Evolutionary conservation across 768 basidiomycete species (phyloP), one percentile per base, ranked within the genome.

Genomic region (Hypsizygus marmoreus): DNA sequence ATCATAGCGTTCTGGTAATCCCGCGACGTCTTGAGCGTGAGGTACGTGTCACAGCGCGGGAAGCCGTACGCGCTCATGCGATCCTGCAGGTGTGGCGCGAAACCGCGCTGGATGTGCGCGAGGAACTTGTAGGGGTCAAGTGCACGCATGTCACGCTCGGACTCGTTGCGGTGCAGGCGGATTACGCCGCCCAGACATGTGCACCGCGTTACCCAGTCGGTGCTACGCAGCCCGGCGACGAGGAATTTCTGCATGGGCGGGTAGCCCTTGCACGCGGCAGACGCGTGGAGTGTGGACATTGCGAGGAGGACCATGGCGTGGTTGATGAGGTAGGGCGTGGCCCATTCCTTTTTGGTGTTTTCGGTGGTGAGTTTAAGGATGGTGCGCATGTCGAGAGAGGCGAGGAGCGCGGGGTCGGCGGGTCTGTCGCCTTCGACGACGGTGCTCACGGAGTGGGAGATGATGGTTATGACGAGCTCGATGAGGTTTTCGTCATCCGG

Each of bases 1-100:
- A 81, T 68, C 75, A 86, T 79, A 7, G 80, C 81, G 2, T 65
- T 63, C 45, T 80, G 77, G 55, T 73, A 79, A 3, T 80, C 76
- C 3, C 37, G 30, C 6, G 72, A 53, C 11, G 71, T 69, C 9
- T 53, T 49, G 40, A 80, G 58, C 0, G 72, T 76, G 12, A 79
- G 45, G 28, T 59, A 71, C 2, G 70, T 69, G 35, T 87, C 85
- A 57, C 75, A 76, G 16, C 66, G 64, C 17, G 52, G 57, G 14
- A 60, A 47, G 0, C 81, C 82, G 49, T 83, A 85, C 45, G 69
- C 61, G 54, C 70, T 59, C 49, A 82, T 56, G 43, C 76, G 58
- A 14, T 79, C 71, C 9, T 53, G 54, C 23, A 86, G 64, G 34
- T 80, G 71, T 1, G 48, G 33, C 0, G 83, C 76, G 32, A 78